These are phyloP conservation scores for Sabuloglossum arenarium DNA, from an alignment of 495 filamentous ascomycete species.

Conservation along the genomic window DNA sequence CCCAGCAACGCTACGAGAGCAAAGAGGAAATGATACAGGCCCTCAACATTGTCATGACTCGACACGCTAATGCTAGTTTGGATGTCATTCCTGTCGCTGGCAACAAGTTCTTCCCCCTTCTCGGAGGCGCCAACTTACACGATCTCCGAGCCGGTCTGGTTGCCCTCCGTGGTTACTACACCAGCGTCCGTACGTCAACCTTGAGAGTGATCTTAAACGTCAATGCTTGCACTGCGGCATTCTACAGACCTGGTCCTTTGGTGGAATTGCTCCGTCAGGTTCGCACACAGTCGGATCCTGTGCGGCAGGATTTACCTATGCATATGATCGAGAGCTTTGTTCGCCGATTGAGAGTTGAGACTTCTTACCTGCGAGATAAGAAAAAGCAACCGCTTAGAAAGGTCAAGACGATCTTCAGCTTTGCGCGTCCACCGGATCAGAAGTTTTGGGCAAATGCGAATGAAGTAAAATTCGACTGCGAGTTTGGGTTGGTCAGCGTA, in stretches of 20 bases:
- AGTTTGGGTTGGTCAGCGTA: neutral
- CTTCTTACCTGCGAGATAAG: constrained; percentile 13
- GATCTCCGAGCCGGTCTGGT: constrained; percentile 19
- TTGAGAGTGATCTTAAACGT: constrained; percentile 26
- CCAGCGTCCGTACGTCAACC: constrained; percentile 23
- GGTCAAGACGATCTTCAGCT: constrained; percentile 12
- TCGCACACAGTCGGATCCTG: neutral
- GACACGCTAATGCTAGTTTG: constrained; percentile 18
- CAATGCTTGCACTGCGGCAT: constrained; percentile 23
- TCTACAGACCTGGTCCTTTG: constrained; percentile 19
- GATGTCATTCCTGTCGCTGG: constrained; percentile 17
- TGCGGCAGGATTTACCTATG: neutral
- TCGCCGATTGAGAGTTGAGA: constrained; percentile 10
- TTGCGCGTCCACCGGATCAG: neutral
- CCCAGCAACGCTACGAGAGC: constrained; percentile 7
- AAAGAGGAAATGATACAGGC: constrained; percentile 21
- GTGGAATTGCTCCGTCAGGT: constrained; percentile 8
- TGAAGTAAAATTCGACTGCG: neutral
- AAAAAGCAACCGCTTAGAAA: constrained; percentile 17
- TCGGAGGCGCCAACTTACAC: constrained; percentile 7
- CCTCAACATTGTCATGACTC: constrained; percentile 31
- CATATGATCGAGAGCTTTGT: neutral
- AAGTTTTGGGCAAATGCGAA: neutral
- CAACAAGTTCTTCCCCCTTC: constrained; percentile 12
- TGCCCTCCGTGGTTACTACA: constrained; percentile 26